Evolutionary conservation across 306 rosid species (phyloP), one percentile per base, ranked within the genome.

Genomic region (Quercus variabilis): DNA sequence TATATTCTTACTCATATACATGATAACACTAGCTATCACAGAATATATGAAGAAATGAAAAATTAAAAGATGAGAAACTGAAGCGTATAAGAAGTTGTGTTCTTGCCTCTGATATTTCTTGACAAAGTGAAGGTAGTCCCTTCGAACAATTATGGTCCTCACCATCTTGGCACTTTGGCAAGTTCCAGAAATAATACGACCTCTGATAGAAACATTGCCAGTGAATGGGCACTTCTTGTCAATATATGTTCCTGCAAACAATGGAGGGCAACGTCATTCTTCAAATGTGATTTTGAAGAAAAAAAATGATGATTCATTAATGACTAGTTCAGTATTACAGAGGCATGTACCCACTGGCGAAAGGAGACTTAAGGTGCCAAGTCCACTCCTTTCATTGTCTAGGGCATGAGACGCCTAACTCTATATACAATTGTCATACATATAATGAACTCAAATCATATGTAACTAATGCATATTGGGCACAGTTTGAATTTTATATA

Each of bases 171-270:
- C 90, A 83, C 94, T 90, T 8, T 88, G 92, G 82, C 94, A 90
- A 62, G 94, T 90, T 14, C 94, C 94, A 43, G 91, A 82, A 33
- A 88, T 60, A 69, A 90, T 88, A 68, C 90, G 90, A 1, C 94
- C 92, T 68, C 94, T 84, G 64, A 88, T 79, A 51, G 92, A 88
- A 25, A 88, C 90, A 18, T 75, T 76, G 31, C 94, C 92, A 19
- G 92, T 77, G 71, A 90, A 90, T 19, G 94, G 90, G 84, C 92
- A 90, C 75, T 90, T 90, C 91, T 90, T 90, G 55, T 90, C 93
- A 46, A 90, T 84, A 71, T 90, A 90, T 18, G 91, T 78, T 19
- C 94, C 93, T 87, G 84, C 25, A 57, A 54, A 14, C 38, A 54
- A 15, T 20, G 6, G 65, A 23, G 1, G 65, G 30, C 6, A 52